Base-by-base conservation (phyloP, 2,329 filamentous ascomycete species). In the Cryoendolithus antarcticus region DNA sequence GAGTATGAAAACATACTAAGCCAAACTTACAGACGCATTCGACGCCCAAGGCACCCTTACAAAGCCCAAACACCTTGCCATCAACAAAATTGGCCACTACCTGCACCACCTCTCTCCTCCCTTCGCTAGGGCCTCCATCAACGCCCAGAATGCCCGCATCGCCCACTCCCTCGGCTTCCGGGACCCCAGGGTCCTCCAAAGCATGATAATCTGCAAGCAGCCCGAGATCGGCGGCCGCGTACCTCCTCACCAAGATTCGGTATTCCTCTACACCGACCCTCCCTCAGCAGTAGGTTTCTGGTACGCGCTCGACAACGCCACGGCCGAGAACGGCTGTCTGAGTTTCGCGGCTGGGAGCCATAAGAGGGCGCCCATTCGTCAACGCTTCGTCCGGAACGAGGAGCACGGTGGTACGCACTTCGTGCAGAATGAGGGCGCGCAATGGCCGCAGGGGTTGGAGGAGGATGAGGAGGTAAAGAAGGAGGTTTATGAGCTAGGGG, bases 151-250 rank as follows among this genome's bases (percentile, higher is more conserved):
- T 59, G 70, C 61, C 0, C 74, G 70, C 4, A 77, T 94, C 9
- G 86, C 86, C 1, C 65, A 67, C 33, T 71, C 72, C 6, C 69
- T 94, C 8, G 81, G 81, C 2, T 94, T 86, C 65, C 53, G 49
- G 4, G 84, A 93, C 59, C 84, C 88, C 2, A 69, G 81, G 12
- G 71, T 80, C 4, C 69, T 98, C 38, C 91, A 98, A 68, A 91
- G 82, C 59, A 98, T 98, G 91, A 72, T 96, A 21, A 96, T 98
- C 52, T 95, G 86, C 74, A 98, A 98, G 62, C 89, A 95, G 64
- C 88, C 91, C 13, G 85, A 93, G 63, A 95, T 96, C 38, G 91
- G 91, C 24, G 89, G 84, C 13, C 82, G 83, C 2, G 91, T 96
- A 32, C 86, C 82, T 1, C 77, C 86, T 13, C 91, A 98, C 60